Percentiles rank a stretch among this genome's conserved stretches.
Conservation (phyloP, 495 filamentous ascomycete species). For the Ascobolus immersus region DNA sequence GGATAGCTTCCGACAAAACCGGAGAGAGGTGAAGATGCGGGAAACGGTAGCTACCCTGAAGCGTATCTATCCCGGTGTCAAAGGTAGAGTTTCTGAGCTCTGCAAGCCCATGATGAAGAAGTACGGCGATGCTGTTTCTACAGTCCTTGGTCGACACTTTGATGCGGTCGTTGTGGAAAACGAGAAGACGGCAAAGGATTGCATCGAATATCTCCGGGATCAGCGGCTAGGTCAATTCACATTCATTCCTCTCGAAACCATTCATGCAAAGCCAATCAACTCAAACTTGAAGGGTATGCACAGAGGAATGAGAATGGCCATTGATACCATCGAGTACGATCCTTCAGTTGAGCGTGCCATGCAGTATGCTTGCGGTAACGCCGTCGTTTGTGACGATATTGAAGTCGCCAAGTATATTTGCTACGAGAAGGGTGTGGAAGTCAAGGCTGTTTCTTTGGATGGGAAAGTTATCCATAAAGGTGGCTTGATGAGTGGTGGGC, state of each 20-base stretch:
- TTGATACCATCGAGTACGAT: conserved; percentile 92
- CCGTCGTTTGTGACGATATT: conserved; percentile 80
- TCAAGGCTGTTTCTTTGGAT: conserved; percentile 79
- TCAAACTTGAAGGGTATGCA: conserved; percentile 75
- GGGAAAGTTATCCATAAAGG: conserved; percentile 88
- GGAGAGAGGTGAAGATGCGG: conserved; percentile 47
- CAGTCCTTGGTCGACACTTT: conserved; percentile 73
- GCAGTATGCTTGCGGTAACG: conserved; percentile 77
- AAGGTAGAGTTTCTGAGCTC: conserved; percentile 68
- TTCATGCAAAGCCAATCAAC: conserved; percentile 72
- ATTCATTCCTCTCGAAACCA: conserved; percentile 88
- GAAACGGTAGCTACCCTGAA: conserved; percentile 66
- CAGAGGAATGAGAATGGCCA: conserved; percentile 61
- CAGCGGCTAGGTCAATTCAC: conserved; percentile 64
- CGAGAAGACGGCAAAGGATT: conserved; percentile 79
- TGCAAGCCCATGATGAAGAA: conserved; percentile 94
- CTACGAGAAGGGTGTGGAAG: conserved; percentile 61
- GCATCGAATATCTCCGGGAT: conserved; percentile 79
- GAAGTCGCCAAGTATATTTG: conserved; percentile 67
- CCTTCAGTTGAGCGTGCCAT: conserved; percentile 68
- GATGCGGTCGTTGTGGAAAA: conserved; percentile 91
- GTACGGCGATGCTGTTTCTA: conserved; percentile 74
- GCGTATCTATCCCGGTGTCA: conserved; percentile 75
- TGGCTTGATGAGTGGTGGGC: conserved; percentile 92
- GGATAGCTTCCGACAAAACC: conserved; percentile 55